Base-by-base conservation (phyloP, 2,329 filamentous ascomycete species). In the Fusarium tupiense region DNA sequence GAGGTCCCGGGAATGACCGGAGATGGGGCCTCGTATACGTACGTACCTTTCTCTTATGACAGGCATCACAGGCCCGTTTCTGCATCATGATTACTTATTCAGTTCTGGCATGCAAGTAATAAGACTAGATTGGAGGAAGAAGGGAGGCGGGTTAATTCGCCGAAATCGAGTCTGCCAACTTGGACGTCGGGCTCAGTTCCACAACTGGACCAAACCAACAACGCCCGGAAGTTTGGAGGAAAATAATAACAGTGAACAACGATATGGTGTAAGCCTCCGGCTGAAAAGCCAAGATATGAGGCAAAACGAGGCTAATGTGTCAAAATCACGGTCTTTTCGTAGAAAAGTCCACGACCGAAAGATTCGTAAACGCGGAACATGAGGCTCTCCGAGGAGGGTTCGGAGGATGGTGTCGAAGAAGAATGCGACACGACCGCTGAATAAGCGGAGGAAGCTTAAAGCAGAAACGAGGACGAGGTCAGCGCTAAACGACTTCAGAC, bases 31-130 rank as follows among this genome's bases (percentile, higher is more conserved):
- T 29, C 12, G 11, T 44, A 40, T 73, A 75, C 72, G 63, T 71
- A 77, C 75, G 61, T 71, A 77, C 75, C 57, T 77, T 77, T 70
- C 75, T 69, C 47, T 62, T 74, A 57, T 77, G 75, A 40, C 75
- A 77, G 43, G 75, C 75, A 64, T 77, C 75, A 29, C 75, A 77
- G 22, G 75, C 75, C 52, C 59, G 59, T 66, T 75, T 76, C 22
- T 74, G 73, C 11, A 61, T 60, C 63, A 74, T 73, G 47, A 38
- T 53, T 58, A 26, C 33, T 57, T 24, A 47, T 56, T 33, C 41
- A 41, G 38, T 47, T n/a, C 56, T 35, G 31, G 20, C 26, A 59
- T 47, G 26, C 35, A 71, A 26, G 38, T n/a, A 50, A 67, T n/a
- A 50, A 62, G 29, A 35, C 29, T 53, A 47, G n/a, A 53, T 54